Evolutionary conservation across 192 early-diverging fungal species (phyloP), one percentile per base, ranked within the genome.

Genomic region (Chytriomyces sp.): DNA sequence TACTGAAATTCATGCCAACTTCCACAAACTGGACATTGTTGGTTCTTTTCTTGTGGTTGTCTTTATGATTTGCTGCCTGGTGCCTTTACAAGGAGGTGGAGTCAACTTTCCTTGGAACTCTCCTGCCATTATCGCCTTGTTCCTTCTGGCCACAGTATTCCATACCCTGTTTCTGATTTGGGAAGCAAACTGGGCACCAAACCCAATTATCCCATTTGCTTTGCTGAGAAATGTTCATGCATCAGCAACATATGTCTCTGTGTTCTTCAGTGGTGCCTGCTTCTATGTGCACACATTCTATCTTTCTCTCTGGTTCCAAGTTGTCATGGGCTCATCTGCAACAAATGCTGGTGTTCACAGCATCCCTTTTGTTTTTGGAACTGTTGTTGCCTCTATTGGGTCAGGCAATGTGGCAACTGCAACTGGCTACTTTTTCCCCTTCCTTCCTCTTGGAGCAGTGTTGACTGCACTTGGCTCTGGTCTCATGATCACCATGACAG

Each of bases 321-420:
- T 96, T 38, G 91, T 93, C 14, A 80, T 86, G 37, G 89, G 85
- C 19, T 33, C 89, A 30, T 69, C 75, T 26, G 91, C 93, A 0
- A 92, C 91, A 2, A 75, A 78, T 2, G 84, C 91, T 2, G 93
- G 93, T 58, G 64, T 92, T 6, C 84, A 89, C 41, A 75, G 90
- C 52, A 69, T 94, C 40, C 90, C 93, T 2, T 85, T 90, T 58
- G 81, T 93, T 14, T 52, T 88, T 2, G 91, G 90, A 19, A 80
- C 89, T 22, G 88, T 93, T 28, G 40, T 92, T n/a, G 64, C 86
- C 12, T 88, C 86, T 26, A 87, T 93, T 53, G 39, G 6, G 0
- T 80, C 83, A 34, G 77, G 77, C 12, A 31, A 22, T 1, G 5
- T 52, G 36, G 49, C 75, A 12, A 31, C 38, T 19, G 22, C 28